Base-by-base conservation (phyloP, 495 filamentous ascomycete genomes). In the Penicilliopsis zonata region DNA sequence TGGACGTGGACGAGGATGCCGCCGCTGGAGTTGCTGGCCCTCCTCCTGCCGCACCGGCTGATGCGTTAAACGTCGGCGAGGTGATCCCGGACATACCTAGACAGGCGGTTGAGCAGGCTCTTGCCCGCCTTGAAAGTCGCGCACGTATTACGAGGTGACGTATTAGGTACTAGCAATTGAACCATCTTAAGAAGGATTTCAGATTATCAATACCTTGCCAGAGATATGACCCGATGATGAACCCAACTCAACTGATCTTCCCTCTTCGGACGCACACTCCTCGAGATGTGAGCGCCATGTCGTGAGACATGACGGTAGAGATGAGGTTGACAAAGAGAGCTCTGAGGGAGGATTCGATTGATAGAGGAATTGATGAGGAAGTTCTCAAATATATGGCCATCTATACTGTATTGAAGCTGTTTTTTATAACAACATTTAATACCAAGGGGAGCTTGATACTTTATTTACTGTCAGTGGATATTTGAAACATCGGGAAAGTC, bases 71-170 rank as follows among this genome's bases (percentile, higher is more conserved):
- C 3, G 51, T 49, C 14, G 67, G 49, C 13, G 61, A 63, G 28
- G 45, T 59, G 33, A 64, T 74, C 9, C 74, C 75, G 3, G 56
- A 65, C 19, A 36, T 80, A 9, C 67, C 65, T 9, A 67, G 65
- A 42, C 55, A 63, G 9, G 56, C 74, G 8, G 53, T 80, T 13
- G 70, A 77, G 22, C 53, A 62, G 24, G 74, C 74, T 18, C 47
- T 68, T 33, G 44, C 45, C 7, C 52, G 58, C 14, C 24, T 63
- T 13, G 55, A 58, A 31, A 48, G 46, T 20, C 44, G 55, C 37
- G 50, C 36, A 9, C 36, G 40, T 31, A 23, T 34, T 18, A 36
- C 35, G 23, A 15, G 26, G 18, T 42, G 21, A 17, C 10, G 17
- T 9, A 17, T 4, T 10, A 24, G n/a, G 10, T n/a, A 13, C 3